These are phyloP conservation scores for Candida buenavistaensis DNA, from an alignment of 1,139 yeast species.

Conservation along the genomic window DNA sequence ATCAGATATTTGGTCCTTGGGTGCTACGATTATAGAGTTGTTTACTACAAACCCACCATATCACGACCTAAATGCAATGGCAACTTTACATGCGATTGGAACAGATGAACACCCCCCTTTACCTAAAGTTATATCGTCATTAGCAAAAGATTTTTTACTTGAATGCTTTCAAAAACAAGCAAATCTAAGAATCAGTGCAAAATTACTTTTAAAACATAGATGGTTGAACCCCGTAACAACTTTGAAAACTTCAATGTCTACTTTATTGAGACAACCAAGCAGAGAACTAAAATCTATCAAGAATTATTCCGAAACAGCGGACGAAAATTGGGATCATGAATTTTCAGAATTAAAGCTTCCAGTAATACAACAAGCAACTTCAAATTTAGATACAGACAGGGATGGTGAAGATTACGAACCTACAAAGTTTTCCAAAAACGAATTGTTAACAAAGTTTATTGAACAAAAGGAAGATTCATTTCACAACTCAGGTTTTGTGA, in stretches of 20 bases:
- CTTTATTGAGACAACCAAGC: constrained; percentile 10
- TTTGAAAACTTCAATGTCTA: constrained; percentile 6
- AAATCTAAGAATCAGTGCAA: constrained; percentile 56
- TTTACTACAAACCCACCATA: constrained; percentile 89
- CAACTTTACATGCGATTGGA: constrained; percentile 90
- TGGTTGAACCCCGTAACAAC: constrained; percentile 49
- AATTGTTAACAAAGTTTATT: constrained; percentile 30
- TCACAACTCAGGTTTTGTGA: constrained; percentile 5
- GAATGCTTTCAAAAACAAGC: constrained; percentile 83
- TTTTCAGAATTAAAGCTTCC: constrained; percentile 22
- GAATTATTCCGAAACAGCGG: constrained; percentile 27
- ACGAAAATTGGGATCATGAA: constrained; percentile 41
- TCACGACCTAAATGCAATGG: constrained; percentile 77
- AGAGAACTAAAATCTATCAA: constrained; percentile 22
- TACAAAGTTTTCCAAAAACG: constrained; percentile 22
- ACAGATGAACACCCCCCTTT: constrained; percentile 79
- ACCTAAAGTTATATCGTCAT: constrained; percentile 58
- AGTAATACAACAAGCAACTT: constrained; percentile 4
- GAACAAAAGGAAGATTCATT: constrained; percentile 24
- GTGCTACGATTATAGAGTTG: constrained; percentile 88
- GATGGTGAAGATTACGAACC: constrained; percentile 1
- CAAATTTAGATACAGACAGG: constrained; percentile 1
- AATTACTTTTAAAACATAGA: constrained; percentile 54
- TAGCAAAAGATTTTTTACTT: constrained; percentile 61
- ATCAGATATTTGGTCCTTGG: constrained; percentile 91